A percentile compares a stretch with the other conserved stretches of the same genome.
phyloP scores from a whole-genome alignment of 2,329 filamentous ascomycete genomes.

The Pleomassaria siparia region DNA sequence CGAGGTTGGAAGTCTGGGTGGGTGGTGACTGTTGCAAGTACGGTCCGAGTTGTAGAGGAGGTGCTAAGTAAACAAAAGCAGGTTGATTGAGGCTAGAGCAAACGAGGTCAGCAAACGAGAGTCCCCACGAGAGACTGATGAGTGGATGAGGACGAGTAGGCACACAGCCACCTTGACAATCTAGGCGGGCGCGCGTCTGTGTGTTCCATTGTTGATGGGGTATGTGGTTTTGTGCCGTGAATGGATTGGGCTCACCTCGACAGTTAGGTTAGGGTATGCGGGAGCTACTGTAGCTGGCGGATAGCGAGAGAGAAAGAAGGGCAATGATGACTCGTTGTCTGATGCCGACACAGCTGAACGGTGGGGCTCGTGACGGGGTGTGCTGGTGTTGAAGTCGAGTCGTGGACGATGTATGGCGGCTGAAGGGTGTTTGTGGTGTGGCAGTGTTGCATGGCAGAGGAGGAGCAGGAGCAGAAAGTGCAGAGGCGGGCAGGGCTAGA shows the following conservation, averaged over 20 bases:
- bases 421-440: constrained; percentile 6
- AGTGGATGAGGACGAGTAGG: background rate
- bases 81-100: constrained; percentile 6
- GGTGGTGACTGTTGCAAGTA: constrained; percentile 3
- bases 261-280: constrained; percentile 36
- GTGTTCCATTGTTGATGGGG: background rate
- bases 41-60: constrained; percentile 1
- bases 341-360: constrained; percentile 10
- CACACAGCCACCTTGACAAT: constrained; percentile 9
- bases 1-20: background rate
- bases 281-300: constrained; percentile 1
- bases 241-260: constrained; percentile 41
- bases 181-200: constrained; percentile 1
- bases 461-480: too few species aligned
- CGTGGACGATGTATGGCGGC: constrained; percentile 5
- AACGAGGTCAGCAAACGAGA: constrained; percentile 11
- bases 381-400: background rate
- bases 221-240: too few species aligned
- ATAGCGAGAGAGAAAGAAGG: constrained; percentile 14
- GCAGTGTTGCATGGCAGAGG: constrained; percentile 12
- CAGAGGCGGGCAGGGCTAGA: background rate
- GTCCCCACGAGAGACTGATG: background rate
- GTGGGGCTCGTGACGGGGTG: constrained; percentile 7
- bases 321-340: background rate
- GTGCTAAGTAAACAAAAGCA: background rate